phyloP scores from a whole-genome alignment of 352 stramenopile species.

The Globisporangium radiosum region DNA sequence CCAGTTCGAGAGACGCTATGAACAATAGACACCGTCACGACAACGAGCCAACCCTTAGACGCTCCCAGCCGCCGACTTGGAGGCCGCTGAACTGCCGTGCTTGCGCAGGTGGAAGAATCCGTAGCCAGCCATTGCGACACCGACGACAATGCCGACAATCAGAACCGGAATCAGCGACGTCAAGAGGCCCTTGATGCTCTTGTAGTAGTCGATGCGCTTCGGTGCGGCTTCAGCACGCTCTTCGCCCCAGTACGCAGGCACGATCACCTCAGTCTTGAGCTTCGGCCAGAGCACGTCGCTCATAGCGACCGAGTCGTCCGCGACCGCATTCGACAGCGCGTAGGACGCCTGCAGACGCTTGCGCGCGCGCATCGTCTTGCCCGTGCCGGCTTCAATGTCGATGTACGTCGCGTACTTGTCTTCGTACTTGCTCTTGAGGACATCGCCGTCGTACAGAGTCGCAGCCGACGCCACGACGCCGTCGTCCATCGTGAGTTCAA shows the following conservation, averaged over 20 bases:
- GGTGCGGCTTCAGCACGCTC: slow-evolving; percentile 37
- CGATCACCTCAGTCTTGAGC: slow-evolving; percentile 44
- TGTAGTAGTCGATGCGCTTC: slow-evolving; percentile 40
- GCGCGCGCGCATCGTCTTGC: slow-evolving; percentile 57
- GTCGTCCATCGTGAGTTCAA: slow-evolving; percentile 47
- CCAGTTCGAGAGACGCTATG: too few species aligned
- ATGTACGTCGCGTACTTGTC: slow-evolving; percentile 49
- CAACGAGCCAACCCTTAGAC: slow-evolving; percentile 4
- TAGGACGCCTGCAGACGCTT: slow-evolving; percentile 69
- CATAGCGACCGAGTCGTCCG: slow-evolving; percentile 37
- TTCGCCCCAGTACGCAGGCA: slow-evolving; percentile 52
- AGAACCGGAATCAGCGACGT: slow-evolving; percentile 56
- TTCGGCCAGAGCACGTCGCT: slow-evolving; percentile 52
- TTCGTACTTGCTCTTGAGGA: slow-evolving; percentile 43
- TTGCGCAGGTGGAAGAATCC: slow-evolving; percentile 45
- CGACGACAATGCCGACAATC: slow-evolving; percentile 48
- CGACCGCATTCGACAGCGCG: slow-evolving; percentile 31
- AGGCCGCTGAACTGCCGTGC: slow-evolving; percentile 2
- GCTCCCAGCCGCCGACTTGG: slow-evolving; percentile 13
- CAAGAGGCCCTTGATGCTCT: slow-evolving; percentile 38
- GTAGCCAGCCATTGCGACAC: slow-evolving; percentile 25
- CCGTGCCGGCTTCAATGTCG: slow-evolving; percentile 62
- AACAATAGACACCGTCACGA: too few species aligned
- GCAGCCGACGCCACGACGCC: slow-evolving; percentile 29
- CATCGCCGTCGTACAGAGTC: slow-evolving; percentile 33